Evolutionary conservation across 768 basidiomycete genomes (phyloP).

Genomic region (Clitopilus hobsonii): DNA sequence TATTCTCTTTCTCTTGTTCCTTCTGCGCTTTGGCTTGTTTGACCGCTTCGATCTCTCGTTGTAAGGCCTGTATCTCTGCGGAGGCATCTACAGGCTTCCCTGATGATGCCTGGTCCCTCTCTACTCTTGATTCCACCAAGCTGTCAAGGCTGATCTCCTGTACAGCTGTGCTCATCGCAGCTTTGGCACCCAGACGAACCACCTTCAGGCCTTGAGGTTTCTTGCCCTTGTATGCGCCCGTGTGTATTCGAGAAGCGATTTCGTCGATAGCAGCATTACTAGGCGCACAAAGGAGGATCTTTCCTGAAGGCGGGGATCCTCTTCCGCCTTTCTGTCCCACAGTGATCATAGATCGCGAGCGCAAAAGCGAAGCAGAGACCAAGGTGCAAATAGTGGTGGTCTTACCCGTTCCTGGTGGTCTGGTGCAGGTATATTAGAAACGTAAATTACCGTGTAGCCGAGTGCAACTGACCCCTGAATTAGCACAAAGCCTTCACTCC

Average conservation of each 20-base stretch:
- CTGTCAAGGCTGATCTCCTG: conserved; percentile 85
- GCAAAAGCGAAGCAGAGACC: conserved; percentile 75
- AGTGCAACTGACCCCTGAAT: conserved; percentile 79
- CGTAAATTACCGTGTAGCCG: background rate
- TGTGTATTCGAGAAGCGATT: conserved; percentile 82
- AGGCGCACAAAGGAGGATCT: conserved; percentile 90
- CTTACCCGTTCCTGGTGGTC: conserved; percentile 97
- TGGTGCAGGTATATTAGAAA: conserved; percentile 21
- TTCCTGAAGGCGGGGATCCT: conserved; percentile 39
- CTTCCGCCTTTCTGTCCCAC: conserved; percentile 42
- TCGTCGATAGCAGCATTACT: conserved; percentile 99
- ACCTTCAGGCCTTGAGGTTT: conserved; percentile 62
- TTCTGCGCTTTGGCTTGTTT: conserved; percentile 58
- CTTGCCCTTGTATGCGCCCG: conserved; percentile 62
- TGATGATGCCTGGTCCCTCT: conserved; percentile 33
- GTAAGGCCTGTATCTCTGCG: conserved; percentile 53
- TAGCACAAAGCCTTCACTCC: conserved; percentile 73
- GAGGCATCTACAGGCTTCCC: conserved; percentile 40
- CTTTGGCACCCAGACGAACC: conserved; percentile 83
- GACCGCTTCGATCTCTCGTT: conserved; percentile 65
- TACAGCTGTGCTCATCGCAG: conserved; percentile 70
- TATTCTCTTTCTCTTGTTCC: conserved; percentile 47
- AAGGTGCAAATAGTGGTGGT: conserved; percentile 96
- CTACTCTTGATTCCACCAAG: conserved; percentile 75
- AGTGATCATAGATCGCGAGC: conserved; percentile 46